phyloP scores from a whole-genome alignment of 208 protist species.

The Acanthamoeba rhysodes region DNA sequence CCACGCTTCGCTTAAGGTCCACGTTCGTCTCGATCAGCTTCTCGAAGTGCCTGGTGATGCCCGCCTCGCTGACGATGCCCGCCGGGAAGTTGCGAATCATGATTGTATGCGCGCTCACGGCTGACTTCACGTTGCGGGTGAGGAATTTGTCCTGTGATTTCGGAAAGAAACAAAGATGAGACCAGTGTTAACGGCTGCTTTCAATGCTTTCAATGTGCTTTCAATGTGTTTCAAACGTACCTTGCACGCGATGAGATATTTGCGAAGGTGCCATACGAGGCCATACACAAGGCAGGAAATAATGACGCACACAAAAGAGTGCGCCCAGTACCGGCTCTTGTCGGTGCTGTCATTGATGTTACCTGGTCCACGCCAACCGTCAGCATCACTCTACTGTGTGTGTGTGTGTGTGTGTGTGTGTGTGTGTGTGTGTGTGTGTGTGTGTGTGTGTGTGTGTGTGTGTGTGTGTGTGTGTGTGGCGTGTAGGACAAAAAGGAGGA shows the following conservation, averaged over 20 bases:
- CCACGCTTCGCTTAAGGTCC: not conserved
- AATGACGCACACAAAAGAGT: slow-evolving; percentile 45
- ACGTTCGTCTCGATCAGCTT: slow-evolving; percentile 39
- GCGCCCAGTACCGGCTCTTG: slow-evolving; percentile 29
- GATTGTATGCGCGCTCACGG: slow-evolving; percentile 65
- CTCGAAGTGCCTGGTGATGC: slow-evolving; percentile 49
- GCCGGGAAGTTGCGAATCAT: slow-evolving; percentile 73
- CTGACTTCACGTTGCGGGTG: not conserved
- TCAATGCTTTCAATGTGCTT: not conserved
- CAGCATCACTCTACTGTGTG: not conserved
- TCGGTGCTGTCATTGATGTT: slow-evolving; percentile 13
- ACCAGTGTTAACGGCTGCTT: not conserved
- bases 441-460: not conserved
- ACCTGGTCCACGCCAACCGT: not conserved
- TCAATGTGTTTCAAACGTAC: not conserved
- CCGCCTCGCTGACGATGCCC: not conserved
- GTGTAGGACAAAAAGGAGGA: not conserved
- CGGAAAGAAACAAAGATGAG: not conserved
- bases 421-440: not conserved
- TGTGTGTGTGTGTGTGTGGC: not conserved
- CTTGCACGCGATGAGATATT: slow-evolving; percentile 24
- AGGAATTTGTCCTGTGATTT: slow-evolving; percentile 27
- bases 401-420: not conserved
- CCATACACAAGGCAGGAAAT: slow-evolving; percentile 44
- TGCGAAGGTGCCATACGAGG: slow-evolving; percentile 55